phyloP scores from a whole-genome alignment of 2,329 filamentous ascomycete species.

The Pseudocercospora pini-densiflorae region DNA sequence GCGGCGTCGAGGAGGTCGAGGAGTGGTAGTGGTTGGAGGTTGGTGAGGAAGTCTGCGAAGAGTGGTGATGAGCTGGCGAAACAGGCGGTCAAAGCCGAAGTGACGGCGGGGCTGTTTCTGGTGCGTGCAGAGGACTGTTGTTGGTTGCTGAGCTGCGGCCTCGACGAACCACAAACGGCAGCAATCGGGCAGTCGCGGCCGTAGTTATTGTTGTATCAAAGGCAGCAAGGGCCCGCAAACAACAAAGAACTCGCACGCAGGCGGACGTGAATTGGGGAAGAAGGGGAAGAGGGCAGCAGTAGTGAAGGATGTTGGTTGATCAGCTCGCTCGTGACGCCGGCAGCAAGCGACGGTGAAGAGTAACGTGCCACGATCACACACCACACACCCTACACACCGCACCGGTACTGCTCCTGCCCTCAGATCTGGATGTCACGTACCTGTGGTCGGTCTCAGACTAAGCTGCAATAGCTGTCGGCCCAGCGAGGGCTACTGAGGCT shows the following conservation, averaged over 20 bases:
- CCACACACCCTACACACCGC: not conserved
- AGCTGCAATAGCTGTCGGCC: constrained; percentile 2
- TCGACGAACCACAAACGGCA: not conserved
- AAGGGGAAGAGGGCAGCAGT: not conserved
- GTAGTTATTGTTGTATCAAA: not conserved
- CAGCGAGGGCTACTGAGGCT: constrained; percentile 5
- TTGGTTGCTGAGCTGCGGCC: not conserved
- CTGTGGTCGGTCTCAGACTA: constrained; percentile 9
- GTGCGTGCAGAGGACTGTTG: not conserved
- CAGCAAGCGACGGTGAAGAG: constrained; percentile 1
- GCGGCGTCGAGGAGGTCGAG: constrained; percentile 14
- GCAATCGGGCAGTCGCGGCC: not conserved
- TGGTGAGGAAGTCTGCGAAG: constrained; percentile 7
- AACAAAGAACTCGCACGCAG: constrained; percentile 3
- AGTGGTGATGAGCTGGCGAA: constrained; percentile 12
- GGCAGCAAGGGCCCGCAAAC: constrained; percentile 2
- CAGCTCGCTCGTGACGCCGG: constrained; percentile 7
- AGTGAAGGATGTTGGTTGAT: not conserved
- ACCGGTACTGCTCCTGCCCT: not conserved
- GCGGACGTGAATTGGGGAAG: not conserved
- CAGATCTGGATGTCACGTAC: constrained; percentile 13
- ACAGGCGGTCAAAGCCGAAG: constrained; percentile 12
- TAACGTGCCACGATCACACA: constrained; percentile 6
- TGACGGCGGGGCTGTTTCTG: not conserved
- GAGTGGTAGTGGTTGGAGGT: constrained; percentile 1